These are phyloP conservation scores for Quercus lobata DNA, from an alignment of 331 rosid species.

Conservation along the genomic window DNA sequence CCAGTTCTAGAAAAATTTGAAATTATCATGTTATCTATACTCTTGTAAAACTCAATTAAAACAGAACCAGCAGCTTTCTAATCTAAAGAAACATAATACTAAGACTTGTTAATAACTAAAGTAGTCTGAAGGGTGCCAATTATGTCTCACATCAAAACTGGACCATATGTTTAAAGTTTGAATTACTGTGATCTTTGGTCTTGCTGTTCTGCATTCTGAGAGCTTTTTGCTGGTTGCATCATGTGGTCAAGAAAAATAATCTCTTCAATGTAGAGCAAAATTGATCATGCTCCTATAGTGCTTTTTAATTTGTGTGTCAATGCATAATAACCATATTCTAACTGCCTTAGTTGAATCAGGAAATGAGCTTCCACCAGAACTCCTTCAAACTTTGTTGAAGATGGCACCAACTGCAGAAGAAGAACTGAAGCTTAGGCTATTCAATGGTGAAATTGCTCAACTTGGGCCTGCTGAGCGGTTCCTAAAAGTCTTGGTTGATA, in stretches of 20 bases:
- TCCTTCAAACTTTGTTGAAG: constrained; percentile 66
- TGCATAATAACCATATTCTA: constrained; percentile 12
- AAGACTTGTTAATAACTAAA: too few relatives aligned
- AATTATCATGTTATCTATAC: too few relatives aligned
- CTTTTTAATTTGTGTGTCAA: neutral
- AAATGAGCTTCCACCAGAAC: constrained; percentile 83
- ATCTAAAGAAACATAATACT: too few relatives aligned
- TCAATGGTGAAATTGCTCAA: constrained; percentile 48
- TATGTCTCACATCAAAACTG: too few relatives aligned
- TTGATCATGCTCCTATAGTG: neutral
- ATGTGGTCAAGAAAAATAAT: neutral
- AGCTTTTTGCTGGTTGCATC: neutral
- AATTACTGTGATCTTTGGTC: too few relatives aligned
- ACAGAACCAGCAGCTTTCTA: too few relatives aligned
- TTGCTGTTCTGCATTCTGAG: too few relatives aligned
- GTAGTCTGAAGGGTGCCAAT: too few relatives aligned
- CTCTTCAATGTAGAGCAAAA: neutral
- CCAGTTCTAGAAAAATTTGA: too few relatives aligned
- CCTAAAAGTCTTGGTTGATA: constrained; percentile 63
- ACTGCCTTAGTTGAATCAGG: constrained; percentile 50
- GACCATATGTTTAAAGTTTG: too few relatives aligned
- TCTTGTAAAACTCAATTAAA: too few relatives aligned
- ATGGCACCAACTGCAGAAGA: constrained; percentile 92
- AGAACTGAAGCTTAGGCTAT: constrained; percentile 86
- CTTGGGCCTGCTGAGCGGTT: constrained; percentile 93